phyloP scores from a whole-genome alignment of 352 stramenopile species.

The Globisporangium rhizosaccharum region DNA sequence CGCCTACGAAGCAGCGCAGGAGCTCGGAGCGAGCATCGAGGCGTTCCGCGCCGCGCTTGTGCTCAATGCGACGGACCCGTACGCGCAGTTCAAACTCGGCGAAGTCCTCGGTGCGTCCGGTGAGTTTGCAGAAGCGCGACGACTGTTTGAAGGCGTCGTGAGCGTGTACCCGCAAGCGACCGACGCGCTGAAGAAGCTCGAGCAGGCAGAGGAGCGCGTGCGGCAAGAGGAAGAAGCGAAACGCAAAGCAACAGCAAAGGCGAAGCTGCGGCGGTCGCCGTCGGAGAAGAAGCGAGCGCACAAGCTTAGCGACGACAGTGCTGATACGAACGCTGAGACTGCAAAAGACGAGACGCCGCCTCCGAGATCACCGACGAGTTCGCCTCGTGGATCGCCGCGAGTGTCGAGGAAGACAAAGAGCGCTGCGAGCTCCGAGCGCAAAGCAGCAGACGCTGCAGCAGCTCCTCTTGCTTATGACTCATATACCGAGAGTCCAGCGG shows the following conservation, averaged over 20 bases:
- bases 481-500: no score
- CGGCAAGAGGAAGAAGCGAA: slow-evolving; percentile 23
- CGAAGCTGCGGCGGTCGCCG: slow-evolving; percentile 23
- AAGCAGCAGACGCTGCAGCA: background rate
- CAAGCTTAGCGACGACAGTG: background rate
- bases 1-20: slow-evolving; percentile 40
- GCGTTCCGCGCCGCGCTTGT: slow-evolving; percentile 40
- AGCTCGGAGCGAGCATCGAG: slow-evolving; percentile 26
- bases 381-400: background rate
- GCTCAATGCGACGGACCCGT: slow-evolving; percentile 39
- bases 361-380: background rate
- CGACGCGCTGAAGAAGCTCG: slow-evolving; percentile 36
- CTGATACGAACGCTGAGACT: background rate
- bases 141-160: slow-evolving; percentile 34
- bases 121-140: slow-evolving; percentile 34
- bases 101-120: slow-evolving; percentile 28
- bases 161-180: slow-evolving; percentile 42
- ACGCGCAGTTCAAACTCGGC: slow-evolving; percentile 60
- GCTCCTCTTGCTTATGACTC: background rate
- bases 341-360: background rate
- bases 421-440: no score
- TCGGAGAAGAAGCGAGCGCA: slow-evolving; percentile 16
- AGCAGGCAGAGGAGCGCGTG: slow-evolving; percentile 17
- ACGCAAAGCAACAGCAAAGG: slow-evolving; percentile 20
- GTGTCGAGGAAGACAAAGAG: background rate